Conservation (phyloP, 192 early-diverging fungal species). For the Coemansia nantahalensis region DNA sequence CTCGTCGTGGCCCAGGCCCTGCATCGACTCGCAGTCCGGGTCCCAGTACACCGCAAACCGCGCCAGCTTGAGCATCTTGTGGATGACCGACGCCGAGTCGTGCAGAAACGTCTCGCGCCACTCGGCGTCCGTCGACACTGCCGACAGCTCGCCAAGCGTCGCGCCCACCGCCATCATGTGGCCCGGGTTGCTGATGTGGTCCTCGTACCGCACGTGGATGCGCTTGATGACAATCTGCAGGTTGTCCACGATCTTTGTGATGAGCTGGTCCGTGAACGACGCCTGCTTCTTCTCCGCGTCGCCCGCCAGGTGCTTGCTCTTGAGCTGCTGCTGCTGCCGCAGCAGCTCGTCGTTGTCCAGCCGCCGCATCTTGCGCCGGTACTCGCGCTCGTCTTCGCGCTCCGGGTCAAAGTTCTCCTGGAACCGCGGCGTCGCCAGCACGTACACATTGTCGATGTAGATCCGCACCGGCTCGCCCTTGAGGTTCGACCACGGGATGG, state of each 20-base stretch:
- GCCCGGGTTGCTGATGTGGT: constrained; percentile 71
- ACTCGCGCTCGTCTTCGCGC: constrained; percentile 72
- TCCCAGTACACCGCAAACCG: constrained; percentile 88
- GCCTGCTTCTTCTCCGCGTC: constrained; percentile 67
- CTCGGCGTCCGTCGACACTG: constrained; percentile 81
- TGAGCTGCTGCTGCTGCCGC: constrained; percentile 27
- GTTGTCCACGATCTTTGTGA: constrained; percentile 95
- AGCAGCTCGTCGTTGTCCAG: constrained; percentile 59
- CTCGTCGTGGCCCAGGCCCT: constrained; percentile 55
- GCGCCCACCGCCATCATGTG: constrained; percentile 86
- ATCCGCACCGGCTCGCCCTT: constrained; percentile 92
- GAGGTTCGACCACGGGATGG: constrained; percentile 97
- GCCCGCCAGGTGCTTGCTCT: constrained; percentile 8
- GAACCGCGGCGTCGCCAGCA: constrained; percentile 83
- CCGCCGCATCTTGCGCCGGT: constrained; percentile 78
- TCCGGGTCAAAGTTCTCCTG: constrained; percentile 79
- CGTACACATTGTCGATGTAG: constrained; percentile 82
- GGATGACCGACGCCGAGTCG: constrained; percentile 72
- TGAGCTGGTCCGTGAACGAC: constrained; percentile 85
- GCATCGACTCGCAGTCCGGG: constrained; percentile 64
- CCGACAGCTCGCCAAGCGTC: constrained; percentile 87
- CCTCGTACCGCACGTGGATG: constrained; percentile 96
- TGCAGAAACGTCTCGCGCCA: constrained; percentile 83
- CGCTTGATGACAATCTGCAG: constrained; percentile 92
- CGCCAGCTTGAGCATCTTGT: constrained; percentile 77